Evolutionary conservation across 768 basidiomycete genomes (phyloP).

Genomic region (Termitomyces sp.): DNA sequence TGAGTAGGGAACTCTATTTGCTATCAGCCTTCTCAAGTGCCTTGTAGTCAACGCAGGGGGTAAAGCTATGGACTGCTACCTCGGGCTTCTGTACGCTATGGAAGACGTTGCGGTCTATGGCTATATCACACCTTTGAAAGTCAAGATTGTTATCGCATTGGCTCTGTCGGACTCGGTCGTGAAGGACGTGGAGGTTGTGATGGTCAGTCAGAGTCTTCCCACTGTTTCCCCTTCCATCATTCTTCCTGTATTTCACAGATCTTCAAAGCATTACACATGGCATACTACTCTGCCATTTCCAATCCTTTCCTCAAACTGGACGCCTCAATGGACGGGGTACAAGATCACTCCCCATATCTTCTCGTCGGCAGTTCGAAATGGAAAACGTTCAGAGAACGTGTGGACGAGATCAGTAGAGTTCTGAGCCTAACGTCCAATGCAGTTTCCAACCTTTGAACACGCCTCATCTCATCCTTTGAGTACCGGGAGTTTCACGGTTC

Average conservation of each 20-base stretch:
- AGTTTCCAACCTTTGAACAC: conserved; percentile 19
- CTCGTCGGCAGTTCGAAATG: conserved; percentile 63
- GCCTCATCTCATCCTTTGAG: background rate
- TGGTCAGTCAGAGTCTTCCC: conserved; percentile 40
- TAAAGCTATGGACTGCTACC: conserved; percentile 75
- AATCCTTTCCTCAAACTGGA: conserved; percentile 84
- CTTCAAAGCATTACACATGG: conserved; percentile 87
- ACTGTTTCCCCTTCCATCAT: conserved; percentile 3
- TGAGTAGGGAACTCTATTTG: conserved; percentile 32
- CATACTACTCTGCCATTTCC: conserved; percentile 77
- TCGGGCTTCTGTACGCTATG: conserved; percentile 85
- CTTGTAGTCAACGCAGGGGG: conserved; percentile 42
- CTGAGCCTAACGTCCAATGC: conserved; percentile 39
- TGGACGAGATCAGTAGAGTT: conserved; percentile 72
- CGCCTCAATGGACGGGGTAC: conserved; percentile 39
- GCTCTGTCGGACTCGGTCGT: conserved; percentile 80
- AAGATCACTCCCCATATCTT: conserved; percentile 55
- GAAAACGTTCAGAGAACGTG: conserved; percentile 62
- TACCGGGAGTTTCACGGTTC: conserved; percentile 17
- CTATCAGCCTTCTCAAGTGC: conserved; percentile 7
- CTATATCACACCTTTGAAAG: conserved; percentile 82
- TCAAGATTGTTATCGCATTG: conserved; percentile 83
- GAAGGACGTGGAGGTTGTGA: conserved; percentile 73
- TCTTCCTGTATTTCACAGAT: conserved; percentile 42
- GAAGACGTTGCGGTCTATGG: conserved; percentile 93